Base-by-base conservation (phyloP, 768 basidiomycete species). In the Boletus insuetus region DNA sequence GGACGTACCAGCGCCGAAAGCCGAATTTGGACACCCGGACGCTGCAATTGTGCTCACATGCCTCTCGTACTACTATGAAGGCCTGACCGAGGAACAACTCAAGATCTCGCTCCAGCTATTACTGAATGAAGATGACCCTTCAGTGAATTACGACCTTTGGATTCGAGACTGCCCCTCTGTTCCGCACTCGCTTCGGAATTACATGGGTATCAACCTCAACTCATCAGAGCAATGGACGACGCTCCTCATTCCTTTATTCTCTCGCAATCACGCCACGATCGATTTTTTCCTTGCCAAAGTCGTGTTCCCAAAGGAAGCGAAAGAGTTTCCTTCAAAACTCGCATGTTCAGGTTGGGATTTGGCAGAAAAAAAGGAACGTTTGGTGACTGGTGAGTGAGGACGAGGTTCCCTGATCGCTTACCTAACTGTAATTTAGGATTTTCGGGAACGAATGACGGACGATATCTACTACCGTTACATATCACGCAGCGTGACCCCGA, bases 11-110 rank as follows among this genome's bases (percentile, higher is more conserved):
- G 68, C 78, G 13, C 55, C 66, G 13, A 68, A 74, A 29, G 74
- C 80, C 37, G 79, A 82, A 45, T 82, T 83, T 43, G 78, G 77
- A 6, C 81, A 82, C 58, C 81, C 81, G 0, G 82, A 83, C 20
- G 68, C 80, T 6, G 71, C 74, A 0, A 66, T 82, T 46, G 52
- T 35, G 34, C 34, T 35, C 34, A 35, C 34, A 13, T 35, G 34
- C 34, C 34, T 35, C 14, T 35, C 34, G 11, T 35, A 82, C 51
- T 81, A 82, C 49, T 82, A 82, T 46, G 64, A 64, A 2, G 81
- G 82, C 11, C 68, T 82, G 8, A 69, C 63, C 1, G 54, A 69
- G 12, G 51, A 67, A 1, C 78, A 83, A 45, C 51, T 82, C 6
- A 63, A 59, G 22, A 26, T 53, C 3, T 73, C 68, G 34, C 76